These are phyloP conservation scores for Forsythia suspensa DNA, from an alignment of 257 asterid genomes.

Conservation along the genomic window DNA sequence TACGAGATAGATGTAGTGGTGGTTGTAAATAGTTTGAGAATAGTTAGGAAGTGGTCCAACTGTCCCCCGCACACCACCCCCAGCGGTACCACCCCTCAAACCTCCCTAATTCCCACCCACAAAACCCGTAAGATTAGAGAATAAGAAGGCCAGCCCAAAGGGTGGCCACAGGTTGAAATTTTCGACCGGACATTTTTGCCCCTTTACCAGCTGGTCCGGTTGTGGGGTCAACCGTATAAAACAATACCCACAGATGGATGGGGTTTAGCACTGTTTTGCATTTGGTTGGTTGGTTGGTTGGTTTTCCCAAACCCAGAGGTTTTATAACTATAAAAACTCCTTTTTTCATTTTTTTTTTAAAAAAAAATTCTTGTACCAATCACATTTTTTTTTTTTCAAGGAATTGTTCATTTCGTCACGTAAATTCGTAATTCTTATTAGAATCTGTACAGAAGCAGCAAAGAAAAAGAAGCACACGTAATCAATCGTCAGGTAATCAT, in stretches of 20 bases:
- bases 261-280: slow-evolving; percentile 36
- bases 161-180: neutral
- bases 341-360: neutral
- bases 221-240: slow-evolving; percentile 27
- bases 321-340: slow-evolving; percentile 24
- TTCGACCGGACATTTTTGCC: slow-evolving; percentile 27
- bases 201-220: slow-evolving; percentile 25
- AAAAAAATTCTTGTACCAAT: slow-evolving; percentile 3
- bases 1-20: slow-evolving; percentile 30
- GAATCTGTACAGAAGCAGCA: slow-evolving; percentile 11
- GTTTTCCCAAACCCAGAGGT: slow-evolving; percentile 48
- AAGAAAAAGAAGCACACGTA: neutral
- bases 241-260: slow-evolving; percentile 20
- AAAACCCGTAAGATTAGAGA: slow-evolving; percentile 21
- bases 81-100: neutral
- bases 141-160: neutral
- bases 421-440: slow-evolving; percentile 13
- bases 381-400: slow-evolving; percentile 1
- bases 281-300: slow-evolving; percentile 29
- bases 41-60: slow-evolving; percentile 47
- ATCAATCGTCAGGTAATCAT: slow-evolving; percentile 34
- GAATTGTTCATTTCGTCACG: slow-evolving; percentile 38
- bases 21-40: slow-evolving; percentile 30
- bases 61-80: slow-evolving; percentile 1
- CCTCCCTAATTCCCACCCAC: slow-evolving; percentile 25